These are phyloP conservation scores for Chlorella sorokiniana DNA, from an alignment of 139 green algal genomes.

Conservation along the genomic window DNA sequence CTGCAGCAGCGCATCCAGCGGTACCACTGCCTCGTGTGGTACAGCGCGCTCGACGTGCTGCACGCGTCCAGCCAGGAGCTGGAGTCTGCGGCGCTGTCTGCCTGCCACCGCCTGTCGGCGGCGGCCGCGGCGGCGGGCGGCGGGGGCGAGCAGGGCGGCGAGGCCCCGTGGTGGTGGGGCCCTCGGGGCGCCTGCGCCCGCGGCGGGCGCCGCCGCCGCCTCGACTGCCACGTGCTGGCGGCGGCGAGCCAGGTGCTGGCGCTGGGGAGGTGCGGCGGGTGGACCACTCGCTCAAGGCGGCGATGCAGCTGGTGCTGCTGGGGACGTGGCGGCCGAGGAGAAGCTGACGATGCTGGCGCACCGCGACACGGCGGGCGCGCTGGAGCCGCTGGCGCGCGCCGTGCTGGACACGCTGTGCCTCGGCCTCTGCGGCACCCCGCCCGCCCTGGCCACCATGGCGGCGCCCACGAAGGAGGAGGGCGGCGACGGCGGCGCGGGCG, in stretches of 20 bases:
- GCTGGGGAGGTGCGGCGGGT: conserved; percentile 29
- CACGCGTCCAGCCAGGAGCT: conserved; percentile 40
- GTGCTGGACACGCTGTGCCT: conserved; percentile 37
- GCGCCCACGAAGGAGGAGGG: background rate
- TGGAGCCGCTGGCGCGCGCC: conserved; percentile 22
- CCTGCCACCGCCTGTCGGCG: conserved; percentile 24
- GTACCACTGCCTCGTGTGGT: conserved; percentile 27
- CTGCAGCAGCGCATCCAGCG: conserved; percentile 1
- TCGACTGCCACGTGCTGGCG: conserved; percentile 44
- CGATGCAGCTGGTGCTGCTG: conserved; percentile 40
- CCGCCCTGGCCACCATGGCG: conserved; percentile 8
- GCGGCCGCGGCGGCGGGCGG: background rate
- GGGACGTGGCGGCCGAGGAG: conserved; percentile 37
- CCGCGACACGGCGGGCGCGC: background rate
- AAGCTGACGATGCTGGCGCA: conserved; percentile 34
- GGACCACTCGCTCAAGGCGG: conserved; percentile 42
- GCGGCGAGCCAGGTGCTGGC: conserved; percentile 31
- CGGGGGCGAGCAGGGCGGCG: background rate
- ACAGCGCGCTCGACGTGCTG: conserved; percentile 30
- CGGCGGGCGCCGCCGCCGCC: background rate
- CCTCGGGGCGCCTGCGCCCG: too few relatives aligned
- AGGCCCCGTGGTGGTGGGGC: background rate
- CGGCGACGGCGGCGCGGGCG: background rate
- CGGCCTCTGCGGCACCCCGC: conserved; percentile 35
- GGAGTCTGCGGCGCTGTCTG: conserved; percentile 33